Evolutionary conservation across 305 asterid species (phyloP), one percentile per base, ranked within the genome.

Genomic region (Solanum aculeatissimum): DNA sequence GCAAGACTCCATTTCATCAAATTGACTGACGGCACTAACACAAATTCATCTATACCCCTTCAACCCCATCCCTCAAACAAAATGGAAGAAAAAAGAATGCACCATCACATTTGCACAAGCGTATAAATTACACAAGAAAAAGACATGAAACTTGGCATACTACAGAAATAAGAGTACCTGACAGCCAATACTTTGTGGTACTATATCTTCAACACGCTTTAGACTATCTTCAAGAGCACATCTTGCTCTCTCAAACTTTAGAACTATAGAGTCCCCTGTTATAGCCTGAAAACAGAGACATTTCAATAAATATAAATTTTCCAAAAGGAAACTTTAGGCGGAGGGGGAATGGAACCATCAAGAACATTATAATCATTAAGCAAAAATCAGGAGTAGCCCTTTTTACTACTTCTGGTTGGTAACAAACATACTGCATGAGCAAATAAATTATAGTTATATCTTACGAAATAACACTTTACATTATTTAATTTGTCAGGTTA

Each of bases 221-320:
- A 97, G 91, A 87, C 99, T 91, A 89, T 94, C 98, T 89, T 90
- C 96, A 77, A 97, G 93, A 80, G 99, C 97, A 89, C 92, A 89
- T 90, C 98, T 91, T 79, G 99, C 97, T 89, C 92, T 95, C 92
- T 94, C 98, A 90, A 97, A 95, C 87, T 97, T 97, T 85, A 91
- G 88, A 81, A 93, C 97, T 82, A 95, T 92, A 70, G 99, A 95
- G 65, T 94, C 99, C 80, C 99, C 99, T 0, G 99, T 97, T 75
- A 95, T 93, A 57, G 99, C 99, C 99, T 97, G 93, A 87, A 78
- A 49, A 86, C 49, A 53, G 14, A 74, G n/a, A 45, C 23, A 74
- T 45, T 23, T 45, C 23, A 14, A 45, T 18, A 51, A 53, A 78
- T 53, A 51, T 16, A 75, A 32, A 19, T 29, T 18, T 12, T 53